Percentiles rank a stretch among this genome's conserved stretches.
Evolutionary conservation across 192 early-diverging fungal genomes (phyloP).

Genomic region (Spizellomyces sp.): DNA sequence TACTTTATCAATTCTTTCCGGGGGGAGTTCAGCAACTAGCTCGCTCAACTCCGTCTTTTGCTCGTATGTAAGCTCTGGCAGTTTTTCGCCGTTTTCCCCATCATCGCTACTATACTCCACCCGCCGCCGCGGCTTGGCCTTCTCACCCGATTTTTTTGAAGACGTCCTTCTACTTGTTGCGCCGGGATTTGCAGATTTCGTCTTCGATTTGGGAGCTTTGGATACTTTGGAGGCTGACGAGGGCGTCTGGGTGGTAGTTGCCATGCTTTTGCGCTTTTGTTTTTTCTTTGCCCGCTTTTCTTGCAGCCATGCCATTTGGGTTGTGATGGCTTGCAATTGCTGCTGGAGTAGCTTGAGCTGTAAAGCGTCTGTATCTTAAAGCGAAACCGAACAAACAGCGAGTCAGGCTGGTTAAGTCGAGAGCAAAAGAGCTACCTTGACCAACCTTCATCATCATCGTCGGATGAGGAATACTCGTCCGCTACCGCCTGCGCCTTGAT

Average conservation of each 20-base stretch:
- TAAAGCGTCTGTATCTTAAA: slow-evolving; percentile 13
- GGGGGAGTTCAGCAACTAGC: slow-evolving; percentile 59
- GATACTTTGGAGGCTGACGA: slow-evolving; percentile 16
- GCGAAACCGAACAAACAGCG: background rate
- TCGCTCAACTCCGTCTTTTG: slow-evolving; percentile 86
- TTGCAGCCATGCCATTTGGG: slow-evolving; percentile 32
- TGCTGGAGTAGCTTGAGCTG: slow-evolving; percentile 32
- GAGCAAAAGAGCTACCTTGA: slow-evolving; percentile 16
- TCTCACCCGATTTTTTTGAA: slow-evolving; percentile 10
- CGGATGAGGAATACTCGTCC: slow-evolving; percentile 25
- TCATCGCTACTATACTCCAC: slow-evolving; percentile 29
- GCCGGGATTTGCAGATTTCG: slow-evolving; percentile 4
- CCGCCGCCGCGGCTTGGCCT: slow-evolving; percentile 19
- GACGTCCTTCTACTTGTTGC: slow-evolving; percentile 27
- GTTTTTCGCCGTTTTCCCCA: slow-evolving; percentile 30
- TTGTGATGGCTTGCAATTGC: slow-evolving; percentile 23
- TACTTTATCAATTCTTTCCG: slow-evolving; percentile 60
- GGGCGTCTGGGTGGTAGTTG: background rate
- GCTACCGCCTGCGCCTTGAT: slow-evolving; percentile 1
- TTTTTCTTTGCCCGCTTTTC: slow-evolving; percentile 37
- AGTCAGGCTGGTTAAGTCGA: background rate
- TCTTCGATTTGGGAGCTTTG: slow-evolving; percentile 9
- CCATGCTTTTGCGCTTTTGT: slow-evolving; percentile 13
- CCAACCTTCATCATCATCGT: slow-evolving; percentile 37
- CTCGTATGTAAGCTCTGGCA: slow-evolving; percentile 72